Evolutionary conservation across 176 grass and related monocot species (phyloP), one percentile per base, ranked within the genome.

Genomic region (Lolium multiflorum): DNA sequence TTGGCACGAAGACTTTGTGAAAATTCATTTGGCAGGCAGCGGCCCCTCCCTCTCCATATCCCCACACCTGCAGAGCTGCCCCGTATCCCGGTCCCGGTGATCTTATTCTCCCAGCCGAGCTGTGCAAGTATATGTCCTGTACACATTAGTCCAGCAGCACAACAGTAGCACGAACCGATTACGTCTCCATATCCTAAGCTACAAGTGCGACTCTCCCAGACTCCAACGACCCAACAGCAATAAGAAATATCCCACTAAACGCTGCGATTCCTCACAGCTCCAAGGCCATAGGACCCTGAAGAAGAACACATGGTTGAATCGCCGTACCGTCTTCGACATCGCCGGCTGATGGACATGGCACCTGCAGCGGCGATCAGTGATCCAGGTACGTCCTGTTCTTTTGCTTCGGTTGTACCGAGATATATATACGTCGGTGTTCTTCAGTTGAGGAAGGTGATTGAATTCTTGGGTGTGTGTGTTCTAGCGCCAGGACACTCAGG

Each of bases 261-360:
- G 2, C 35, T 44, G 60, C 81, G 17, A 54, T 47, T 47, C 51
- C 85, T 17, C 59, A 37, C 43, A 56, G 41, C 76, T 84, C 85
- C 70, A 18, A 56, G 81, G 51, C 59, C n/a, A 77, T 47, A 87
- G 76, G 51, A 38, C 20, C 24, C 4, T n/a, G 78, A 37, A 39
- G 46, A 67, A 14, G 51, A 4, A 43, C 2, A 12, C 10, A 44
- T 59, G 85, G 85, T 56, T n/a, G 69, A 43, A 67, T 80, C 69
- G n/a, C 39, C 38, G 50, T 54, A 44, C 76, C 85, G 15, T 16
- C 77, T 87, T 61, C 85, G 51, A 0, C 86, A 82, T 57, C 90
- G 90, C 77, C 82, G 90, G 62, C 2, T 91, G 82, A 88, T 91
- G 90, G 90, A 85, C 21, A 71, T 73, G 3, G 12, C 41, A 0